Evolutionary conservation across 148 eudicot genomes (phyloP).

Genomic region (Amaranthus hypochondriacus): DNA sequence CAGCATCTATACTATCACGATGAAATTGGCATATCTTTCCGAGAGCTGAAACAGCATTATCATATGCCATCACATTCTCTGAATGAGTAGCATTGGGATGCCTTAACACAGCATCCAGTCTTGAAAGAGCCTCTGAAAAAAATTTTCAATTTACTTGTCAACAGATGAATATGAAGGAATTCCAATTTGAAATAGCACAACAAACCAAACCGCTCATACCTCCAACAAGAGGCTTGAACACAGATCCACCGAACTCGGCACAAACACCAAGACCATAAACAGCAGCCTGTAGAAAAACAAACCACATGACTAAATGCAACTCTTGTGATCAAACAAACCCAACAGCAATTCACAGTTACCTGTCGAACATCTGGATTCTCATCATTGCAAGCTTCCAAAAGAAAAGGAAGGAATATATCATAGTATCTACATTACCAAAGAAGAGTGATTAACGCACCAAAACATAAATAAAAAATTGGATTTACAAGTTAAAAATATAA

Average conservation of each 20-base stretch:
- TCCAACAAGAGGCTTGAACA: slow-evolving; percentile 43
- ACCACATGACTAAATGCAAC: slow-evolving; percentile 1
- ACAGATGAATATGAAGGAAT: neutral
- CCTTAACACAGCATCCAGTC: slow-evolving; percentile 30
- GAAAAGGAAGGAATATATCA: slow-evolving; percentile 42
- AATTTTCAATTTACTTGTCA: neutral
- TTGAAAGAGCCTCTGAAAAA: slow-evolving; percentile 41
- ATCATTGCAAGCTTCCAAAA: slow-evolving; percentile 47
- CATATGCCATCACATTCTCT: slow-evolving; percentile 41
- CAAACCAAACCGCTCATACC: slow-evolving; percentile 20
- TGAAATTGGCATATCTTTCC: slow-evolving; percentile 43
- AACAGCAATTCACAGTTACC: slow-evolving; percentile 19
- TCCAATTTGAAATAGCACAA: neutral
- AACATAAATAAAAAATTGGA: neutral
- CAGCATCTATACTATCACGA: slow-evolving; percentile 40
- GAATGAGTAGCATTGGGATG: slow-evolving; percentile 37
- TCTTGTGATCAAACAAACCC: neutral
- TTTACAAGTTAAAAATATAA: neutral
- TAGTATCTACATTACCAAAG: slow-evolving; percentile 36
- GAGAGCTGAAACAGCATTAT: slow-evolving; percentile 50
- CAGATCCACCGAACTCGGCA: slow-evolving; percentile 45
- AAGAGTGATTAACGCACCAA: too few relatives aligned
- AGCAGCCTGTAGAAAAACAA: slow-evolving; percentile 33
- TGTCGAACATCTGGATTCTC: slow-evolving; percentile 44
- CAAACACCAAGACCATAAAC: slow-evolving; percentile 52